A percentile compares a stretch with the other conserved stretches of the same genome.
Evolutionary conservation across 345 rosid genomes (phyloP).

Genomic region (Murraya koenigii): DNA sequence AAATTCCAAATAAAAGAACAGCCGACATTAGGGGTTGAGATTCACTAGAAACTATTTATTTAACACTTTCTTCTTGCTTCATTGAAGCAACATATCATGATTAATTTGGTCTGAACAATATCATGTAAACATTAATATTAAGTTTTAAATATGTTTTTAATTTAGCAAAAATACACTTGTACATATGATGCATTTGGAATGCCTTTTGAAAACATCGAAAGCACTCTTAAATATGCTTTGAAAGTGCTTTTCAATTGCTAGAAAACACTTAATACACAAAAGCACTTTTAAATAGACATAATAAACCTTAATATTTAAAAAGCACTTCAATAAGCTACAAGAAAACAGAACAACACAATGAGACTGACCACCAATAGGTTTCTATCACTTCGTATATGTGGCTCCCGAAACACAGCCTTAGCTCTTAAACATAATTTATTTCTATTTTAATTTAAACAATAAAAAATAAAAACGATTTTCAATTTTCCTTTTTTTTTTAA

Average conservation of each 20-base stretch:
- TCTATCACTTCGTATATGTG: neutral
- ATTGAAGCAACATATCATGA: neutral
- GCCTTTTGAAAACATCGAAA: neutral
- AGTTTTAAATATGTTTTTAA: neutral
- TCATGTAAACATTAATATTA: no score
- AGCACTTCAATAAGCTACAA: neutral
- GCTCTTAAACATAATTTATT: neutral
- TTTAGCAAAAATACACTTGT: neutral
- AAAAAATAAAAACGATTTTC: neutral
- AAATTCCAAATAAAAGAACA: neutral
- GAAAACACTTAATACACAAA: neutral
- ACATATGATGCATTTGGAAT: neutral
- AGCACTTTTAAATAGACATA: neutral
- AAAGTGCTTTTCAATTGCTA: neutral
- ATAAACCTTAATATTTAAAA: neutral
- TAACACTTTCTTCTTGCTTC: neutral
- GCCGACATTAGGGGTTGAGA: neutral
- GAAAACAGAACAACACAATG: neutral
- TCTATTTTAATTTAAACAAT: slow-evolving; percentile 7
- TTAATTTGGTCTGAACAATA: neutral
- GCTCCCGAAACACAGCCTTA: neutral
- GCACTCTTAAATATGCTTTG: neutral
- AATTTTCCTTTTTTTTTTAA: neutral
- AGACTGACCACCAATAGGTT: neutral
- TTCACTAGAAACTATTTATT: neutral